phyloP scores from a whole-genome alignment of 495 filamentous ascomycete genomes.

The Daldinia bambusicola region DNA sequence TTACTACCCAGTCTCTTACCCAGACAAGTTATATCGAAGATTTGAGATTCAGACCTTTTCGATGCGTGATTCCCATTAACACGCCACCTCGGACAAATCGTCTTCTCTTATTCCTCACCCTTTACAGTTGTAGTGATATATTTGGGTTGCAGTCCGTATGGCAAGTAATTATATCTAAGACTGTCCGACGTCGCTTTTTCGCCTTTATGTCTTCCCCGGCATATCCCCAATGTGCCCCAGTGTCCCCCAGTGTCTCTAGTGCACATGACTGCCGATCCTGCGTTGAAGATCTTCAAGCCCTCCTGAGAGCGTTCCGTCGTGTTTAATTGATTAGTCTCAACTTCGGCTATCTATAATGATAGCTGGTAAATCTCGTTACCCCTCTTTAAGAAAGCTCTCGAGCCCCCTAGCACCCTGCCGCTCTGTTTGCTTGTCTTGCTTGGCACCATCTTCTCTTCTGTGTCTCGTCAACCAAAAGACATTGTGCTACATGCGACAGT shows the following conservation, averaged over 20 bases:
- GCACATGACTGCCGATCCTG: constrained; percentile 43
- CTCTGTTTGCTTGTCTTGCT: constrained; percentile 28
- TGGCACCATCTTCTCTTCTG: constrained; percentile 16
- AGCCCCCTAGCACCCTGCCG: constrained; percentile 1
- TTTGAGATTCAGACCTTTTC: constrained; percentile 3
- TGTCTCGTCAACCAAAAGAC: constrained; percentile 8
- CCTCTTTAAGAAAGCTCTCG: constrained; percentile 29
- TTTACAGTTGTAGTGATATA: constrained; percentile 23
- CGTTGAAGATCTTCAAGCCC: constrained; percentile 30
- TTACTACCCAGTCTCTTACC: not conserved
- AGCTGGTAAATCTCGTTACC: constrained; percentile 44
- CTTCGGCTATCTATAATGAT: constrained; percentile 41
- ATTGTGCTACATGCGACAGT: constrained; percentile 18
- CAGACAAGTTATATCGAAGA: constrained; percentile 6
- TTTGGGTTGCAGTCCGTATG: constrained; percentile 16
- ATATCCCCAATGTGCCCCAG: constrained; percentile 9
- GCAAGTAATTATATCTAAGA: constrained; percentile 28
- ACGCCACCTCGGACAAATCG: constrained; percentile 26
- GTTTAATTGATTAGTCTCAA: constrained; percentile 39
- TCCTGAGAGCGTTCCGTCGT: constrained; percentile 2
- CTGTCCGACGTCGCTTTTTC: constrained; percentile 39
- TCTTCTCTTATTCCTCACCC: constrained; percentile 21
- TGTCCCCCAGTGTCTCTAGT: not conserved
- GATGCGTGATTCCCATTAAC: constrained; percentile 12
- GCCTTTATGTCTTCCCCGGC: constrained; percentile 21